These are phyloP conservation scores for Citrullus amarus DNA, from an alignment of 306 rosid species.

Conservation along the genomic window DNA sequence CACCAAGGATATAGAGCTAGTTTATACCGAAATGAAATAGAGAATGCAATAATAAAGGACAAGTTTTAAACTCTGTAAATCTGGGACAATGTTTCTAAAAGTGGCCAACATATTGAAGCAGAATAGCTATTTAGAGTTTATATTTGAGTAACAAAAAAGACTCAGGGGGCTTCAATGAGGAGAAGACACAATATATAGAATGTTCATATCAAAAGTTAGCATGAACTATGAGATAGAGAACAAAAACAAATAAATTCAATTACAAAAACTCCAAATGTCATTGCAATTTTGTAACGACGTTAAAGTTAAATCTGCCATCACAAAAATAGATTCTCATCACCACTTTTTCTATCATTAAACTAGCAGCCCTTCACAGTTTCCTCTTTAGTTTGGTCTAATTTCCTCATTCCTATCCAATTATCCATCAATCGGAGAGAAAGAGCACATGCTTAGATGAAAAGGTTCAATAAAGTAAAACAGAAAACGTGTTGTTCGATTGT, in stretches of 20 bases:
- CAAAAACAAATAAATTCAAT: background rate
- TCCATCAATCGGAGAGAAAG: background rate
- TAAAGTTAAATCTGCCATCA: background rate
- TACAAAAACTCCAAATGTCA: background rate
- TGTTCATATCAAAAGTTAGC: background rate
- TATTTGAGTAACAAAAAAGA: background rate
- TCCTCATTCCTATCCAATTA: background rate
- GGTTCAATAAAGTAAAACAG: background rate
- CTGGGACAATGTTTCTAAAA: background rate
- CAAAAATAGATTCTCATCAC: background rate
- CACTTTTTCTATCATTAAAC: background rate
- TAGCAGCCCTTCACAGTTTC: background rate
- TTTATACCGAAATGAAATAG: background rate
- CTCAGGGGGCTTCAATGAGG: background rate
- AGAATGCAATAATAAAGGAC: background rate
- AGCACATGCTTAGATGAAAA: background rate
- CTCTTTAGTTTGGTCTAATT: background rate
- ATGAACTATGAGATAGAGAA: background rate
- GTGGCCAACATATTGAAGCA: background rate
- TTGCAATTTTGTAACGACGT: background rate
- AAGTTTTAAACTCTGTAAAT: background rate
- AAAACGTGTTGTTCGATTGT: background rate
- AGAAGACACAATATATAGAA: background rate
- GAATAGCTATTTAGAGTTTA: background rate
- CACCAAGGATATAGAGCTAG: background rate